These are phyloP conservation scores for Suillus cothurnatus DNA, from an alignment of 768 basidiomycete genomes.

Conservation along the genomic window DNA sequence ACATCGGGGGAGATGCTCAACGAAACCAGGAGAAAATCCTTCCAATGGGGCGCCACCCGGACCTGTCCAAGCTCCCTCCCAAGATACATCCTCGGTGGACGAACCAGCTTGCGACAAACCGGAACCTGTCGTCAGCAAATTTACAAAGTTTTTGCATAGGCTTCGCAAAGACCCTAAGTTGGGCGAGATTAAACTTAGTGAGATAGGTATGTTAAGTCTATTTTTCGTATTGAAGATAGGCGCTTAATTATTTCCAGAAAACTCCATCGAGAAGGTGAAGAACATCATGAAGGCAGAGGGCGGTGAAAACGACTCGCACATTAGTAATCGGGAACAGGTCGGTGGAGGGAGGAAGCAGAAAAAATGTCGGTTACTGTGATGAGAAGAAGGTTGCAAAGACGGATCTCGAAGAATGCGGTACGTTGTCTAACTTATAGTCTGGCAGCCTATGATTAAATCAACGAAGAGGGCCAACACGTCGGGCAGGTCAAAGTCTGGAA, in stretches of 20 bases:
- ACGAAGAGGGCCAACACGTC: not conserved
- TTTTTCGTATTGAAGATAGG: not conserved
- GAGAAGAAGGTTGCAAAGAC: slow-evolving; percentile 11
- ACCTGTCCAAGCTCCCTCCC: not conserved
- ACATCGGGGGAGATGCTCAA: not conserved
- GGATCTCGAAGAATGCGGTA: slow-evolving; percentile 14
- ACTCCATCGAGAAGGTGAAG: slow-evolving; percentile 10
- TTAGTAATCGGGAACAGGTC: slow-evolving; percentile 9
- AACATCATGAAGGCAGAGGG: slow-evolving; percentile 5
- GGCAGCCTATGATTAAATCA: not conserved
- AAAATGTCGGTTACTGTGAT: slow-evolving; percentile 16
- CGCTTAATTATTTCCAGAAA: not conserved
- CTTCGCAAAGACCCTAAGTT: slow-evolving; percentile 4
- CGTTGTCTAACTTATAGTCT: not conserved
- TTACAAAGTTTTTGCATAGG: not conserved
- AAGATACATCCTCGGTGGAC: too few relatives aligned
- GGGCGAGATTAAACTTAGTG: not conserved
- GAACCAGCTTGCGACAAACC: not conserved
- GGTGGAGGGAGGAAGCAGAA: slow-evolving; percentile 16
- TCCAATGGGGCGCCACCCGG: not conserved
- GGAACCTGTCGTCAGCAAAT: not conserved
- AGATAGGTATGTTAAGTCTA: not conserved
- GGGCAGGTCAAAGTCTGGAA: slow-evolving; percentile 6
- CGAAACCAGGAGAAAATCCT: not conserved
- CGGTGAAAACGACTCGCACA: not conserved